Evolutionary conservation across 2,329 filamentous ascomycete species (phyloP), one percentile per base, ranked within the genome.

Genomic region (Aspergillus neoniger): DNA sequence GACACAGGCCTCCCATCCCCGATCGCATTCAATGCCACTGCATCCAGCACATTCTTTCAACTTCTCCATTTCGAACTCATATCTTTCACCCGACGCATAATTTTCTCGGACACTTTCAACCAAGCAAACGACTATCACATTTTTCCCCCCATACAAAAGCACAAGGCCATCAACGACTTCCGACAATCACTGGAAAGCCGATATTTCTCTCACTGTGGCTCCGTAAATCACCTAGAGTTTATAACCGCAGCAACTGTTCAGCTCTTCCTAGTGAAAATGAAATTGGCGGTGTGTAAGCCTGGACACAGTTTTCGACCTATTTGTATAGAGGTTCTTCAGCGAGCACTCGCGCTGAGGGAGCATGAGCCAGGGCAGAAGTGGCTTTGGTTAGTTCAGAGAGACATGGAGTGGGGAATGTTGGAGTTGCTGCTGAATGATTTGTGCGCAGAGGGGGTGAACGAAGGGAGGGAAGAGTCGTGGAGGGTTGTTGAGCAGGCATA

Each of bases 31-130:
- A 36, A 28, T 8, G 15, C 17, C 12, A 44, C 48, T 5, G 15
- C n/a, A 0, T 61, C 62, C 2, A 63, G 53, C n/a, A 69, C 66
- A 2, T 69, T 71, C n/a, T 69, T 73, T 63, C 23, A 65, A 5
- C 48, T 72, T 14, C 58, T 63, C 25, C 61, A 65, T 15, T 65
- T 69, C 30, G 63, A 68, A 23, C 56, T 61, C 7, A 66, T 64
- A 28, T 62, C 62, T 30, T 66, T 68, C 23, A 62, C 63, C 3
- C 65, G 68, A 12, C 65, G 62, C 21, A 58, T 69, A 3, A 39
- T 69, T 2, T 71, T 72, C 47, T 66, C 67, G 0, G 57, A 63
- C 4, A 55, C 59, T 6, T 70, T 70, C 15, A 61, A 54, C 19
- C 36, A 28, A 4, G 58, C 60, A 10, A 70, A 70, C n/a, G 41